Evolutionary conservation across 495 filamentous ascomycete species (phyloP).

Genomic region (Acidiella bohemica): DNA sequence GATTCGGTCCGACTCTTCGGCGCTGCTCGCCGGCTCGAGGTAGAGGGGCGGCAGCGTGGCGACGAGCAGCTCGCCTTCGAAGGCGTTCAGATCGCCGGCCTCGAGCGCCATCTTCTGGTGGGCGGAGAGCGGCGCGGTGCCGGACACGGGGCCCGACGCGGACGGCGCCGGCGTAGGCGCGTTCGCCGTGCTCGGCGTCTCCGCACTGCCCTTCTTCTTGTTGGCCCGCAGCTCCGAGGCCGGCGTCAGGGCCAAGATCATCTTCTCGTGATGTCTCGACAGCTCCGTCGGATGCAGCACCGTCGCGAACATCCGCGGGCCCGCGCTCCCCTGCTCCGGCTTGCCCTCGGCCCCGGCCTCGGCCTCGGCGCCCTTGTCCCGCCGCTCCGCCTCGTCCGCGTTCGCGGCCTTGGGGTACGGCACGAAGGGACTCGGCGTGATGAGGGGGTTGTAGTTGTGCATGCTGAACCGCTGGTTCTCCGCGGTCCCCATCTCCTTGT

Average conservation of each 20-base stretch:
- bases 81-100: constrained; percentile 51
- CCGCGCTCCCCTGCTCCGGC: constrained; percentile 44
- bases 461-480: constrained; percentile 64
- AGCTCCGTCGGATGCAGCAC: constrained; percentile 77
- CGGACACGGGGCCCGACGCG: constrained; percentile 42
- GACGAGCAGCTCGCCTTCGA: constrained; percentile 57
- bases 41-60: constrained; percentile 60
- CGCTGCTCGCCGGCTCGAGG: constrained; percentile 55
- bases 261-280: constrained; percentile 58
- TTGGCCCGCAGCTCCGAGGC: constrained; percentile 37
- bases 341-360: constrained; percentile 27
- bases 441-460: constrained; percentile 74
- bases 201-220: constrained; percentile 33
- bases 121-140: constrained; percentile 43
- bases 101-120: constrained; percentile 69
- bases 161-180: constrained; percentile 52
- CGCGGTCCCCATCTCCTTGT: constrained; percentile 40
- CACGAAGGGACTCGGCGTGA: constrained; percentile 77
- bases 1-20: constrained; percentile 52
- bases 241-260: constrained; percentile 60
- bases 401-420: constrained; percentile 41
- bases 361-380: constrained; percentile 36
- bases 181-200: constrained; percentile 40
- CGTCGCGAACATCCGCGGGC: constrained; percentile 56
- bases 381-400: constrained; percentile 21